phyloP scores from a whole-genome alignment of 805 yeast species.

The Metschnikowia gelsemii region DNA sequence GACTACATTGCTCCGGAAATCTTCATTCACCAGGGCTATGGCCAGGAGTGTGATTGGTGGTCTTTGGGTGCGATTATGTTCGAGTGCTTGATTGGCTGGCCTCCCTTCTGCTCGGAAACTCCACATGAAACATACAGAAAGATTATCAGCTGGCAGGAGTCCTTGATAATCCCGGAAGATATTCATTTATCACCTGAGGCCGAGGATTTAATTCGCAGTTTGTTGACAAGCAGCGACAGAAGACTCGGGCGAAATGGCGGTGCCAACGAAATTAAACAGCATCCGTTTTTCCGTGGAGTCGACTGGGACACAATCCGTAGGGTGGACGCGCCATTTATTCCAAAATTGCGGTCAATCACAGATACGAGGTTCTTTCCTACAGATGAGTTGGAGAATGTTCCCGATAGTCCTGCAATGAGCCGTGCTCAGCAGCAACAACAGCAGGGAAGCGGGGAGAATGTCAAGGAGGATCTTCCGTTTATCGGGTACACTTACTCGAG shows the following conservation, averaged over 20 bases:
- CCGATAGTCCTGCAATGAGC: slow-evolving; percentile 69
- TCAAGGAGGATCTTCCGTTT: slow-evolving; percentile 89
- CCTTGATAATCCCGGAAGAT: slow-evolving; percentile 86
- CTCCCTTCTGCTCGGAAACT: slow-evolving; percentile 93
- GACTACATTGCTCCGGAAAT: slow-evolving; percentile 96
- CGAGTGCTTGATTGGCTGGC: slow-evolving; percentile 96
- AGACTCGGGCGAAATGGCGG: slow-evolving; percentile 89
- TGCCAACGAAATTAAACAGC: slow-evolving; percentile 84
- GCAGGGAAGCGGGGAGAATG: slow-evolving; percentile 46
- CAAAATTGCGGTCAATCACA: slow-evolving; percentile 85
- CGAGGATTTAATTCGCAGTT: slow-evolving; percentile 77
- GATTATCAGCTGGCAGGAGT: slow-evolving; percentile 88
- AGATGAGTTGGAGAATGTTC: slow-evolving; percentile 91
- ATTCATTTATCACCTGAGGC: slow-evolving; percentile 85
- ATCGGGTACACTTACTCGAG: slow-evolving; percentile 96
- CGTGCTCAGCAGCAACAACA: slow-evolving; percentile 66
- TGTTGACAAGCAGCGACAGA: slow-evolving; percentile 74
- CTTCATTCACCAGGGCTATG: slow-evolving; percentile 88
- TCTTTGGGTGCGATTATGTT: slow-evolving; percentile 94
- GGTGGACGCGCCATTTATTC: slow-evolving; percentile 91
- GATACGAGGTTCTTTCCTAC: slow-evolving; percentile 98
- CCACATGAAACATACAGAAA: slow-evolving; percentile 92
- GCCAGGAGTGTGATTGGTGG: slow-evolving; percentile 99
- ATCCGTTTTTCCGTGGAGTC: slow-evolving; percentile 93
- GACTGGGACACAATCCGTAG: slow-evolving; percentile 88